Evolutionary conservation across 352 stramenopile species (phyloP), one percentile per base, ranked within the genome.

Genomic region (Globisporangium ultimum): DNA sequence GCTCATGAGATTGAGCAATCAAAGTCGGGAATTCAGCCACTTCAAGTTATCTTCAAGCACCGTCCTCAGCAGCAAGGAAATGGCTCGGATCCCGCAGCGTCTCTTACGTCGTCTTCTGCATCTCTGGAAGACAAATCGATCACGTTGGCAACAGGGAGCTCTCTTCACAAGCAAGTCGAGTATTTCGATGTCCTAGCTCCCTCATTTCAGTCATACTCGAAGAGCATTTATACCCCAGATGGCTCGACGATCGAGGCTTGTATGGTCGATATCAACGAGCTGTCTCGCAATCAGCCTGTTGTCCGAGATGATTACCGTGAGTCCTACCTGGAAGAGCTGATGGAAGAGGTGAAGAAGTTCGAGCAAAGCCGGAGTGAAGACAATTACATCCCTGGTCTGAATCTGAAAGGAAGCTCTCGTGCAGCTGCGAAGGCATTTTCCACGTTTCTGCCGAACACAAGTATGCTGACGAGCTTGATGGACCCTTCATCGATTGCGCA

Each of bases 1-100:
- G 77, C 84, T 55, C 69, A 67, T 17, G 66, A 84, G 24, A 70
- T 73, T 48, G 61, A 68, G 43, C 43, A 70, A 11, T 56, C 67
- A 42, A 65, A 60, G n/a, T 66, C 58, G 4, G 57, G 54, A 40
- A 56, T 62, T 36, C 59, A 80, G 43, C 86, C 84, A 34, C 66
- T 92, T 32, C 86, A 95, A 66, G 61, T 95, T 53, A 89, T 95
- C 22, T 95, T 91, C 62, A 93, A 93, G 61, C 86, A 93, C 49
- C 80, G 86, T 24, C 81, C 82, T 21, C 82, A 92, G 45, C 66
- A 81, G 52, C 58, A 66, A 49, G 34, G 58, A 36, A 38, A 36
- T 22, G 38, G 24, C 13, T 34, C 38, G n/a, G 63, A 70, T 51
- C 60, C 51, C 7, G 47, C 46, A 24, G 62, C n/a, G 8, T 60